Conservation (phyloP, 345 rosid species). For the Carallia pectinifolia region DNA sequence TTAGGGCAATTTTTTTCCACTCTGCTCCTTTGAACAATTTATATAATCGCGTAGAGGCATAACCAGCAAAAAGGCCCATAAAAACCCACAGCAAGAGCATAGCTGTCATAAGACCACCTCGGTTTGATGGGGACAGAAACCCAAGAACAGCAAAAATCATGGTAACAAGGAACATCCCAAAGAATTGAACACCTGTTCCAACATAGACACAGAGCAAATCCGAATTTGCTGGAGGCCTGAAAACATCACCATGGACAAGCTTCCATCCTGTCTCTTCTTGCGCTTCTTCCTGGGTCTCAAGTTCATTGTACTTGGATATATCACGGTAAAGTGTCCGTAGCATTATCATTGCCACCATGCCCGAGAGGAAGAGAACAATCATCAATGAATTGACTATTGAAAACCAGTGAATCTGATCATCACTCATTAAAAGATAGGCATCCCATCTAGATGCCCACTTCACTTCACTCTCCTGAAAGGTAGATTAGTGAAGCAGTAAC, state of each 20-base stretch:
- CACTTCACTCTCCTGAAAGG: slow-evolving; percentile 50
- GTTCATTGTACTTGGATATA: slow-evolving; percentile 42
- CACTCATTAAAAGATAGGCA: slow-evolving; percentile 42
- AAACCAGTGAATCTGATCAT: slow-evolving; percentile 45
- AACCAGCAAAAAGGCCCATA: slow-evolving; percentile 46
- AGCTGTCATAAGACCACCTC: slow-evolving; percentile 49
- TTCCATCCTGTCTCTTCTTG: slow-evolving; percentile 51
- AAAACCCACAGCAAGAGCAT: slow-evolving; percentile 45
- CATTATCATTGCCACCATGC: slow-evolving; percentile 49
- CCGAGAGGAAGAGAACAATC: slow-evolving; percentile 46
- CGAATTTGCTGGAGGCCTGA: slow-evolving; percentile 41
- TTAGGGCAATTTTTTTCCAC: slow-evolving; percentile 13
- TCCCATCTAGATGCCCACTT: slow-evolving; percentile 56
- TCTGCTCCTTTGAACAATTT: no score
- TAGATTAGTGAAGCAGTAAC: slow-evolving; percentile 5
- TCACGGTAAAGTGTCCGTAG: slow-evolving; percentile 41
- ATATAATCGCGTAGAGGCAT: neutral
- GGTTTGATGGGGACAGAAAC: slow-evolving; percentile 46
- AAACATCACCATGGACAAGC: slow-evolving; percentile 46
- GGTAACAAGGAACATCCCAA: slow-evolving; percentile 41
- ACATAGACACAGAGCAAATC: slow-evolving; percentile 37
- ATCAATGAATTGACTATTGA: slow-evolving; percentile 43
- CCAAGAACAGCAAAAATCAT: slow-evolving; percentile 46
- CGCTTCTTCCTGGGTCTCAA: slow-evolving; percentile 45
- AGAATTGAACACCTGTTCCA: slow-evolving; percentile 47